Evolutionary conservation across 2,329 filamentous ascomycete genomes (phyloP), one percentile per base, ranked within the genome.

Genomic region (Arthrinium phaeospermum): DNA sequence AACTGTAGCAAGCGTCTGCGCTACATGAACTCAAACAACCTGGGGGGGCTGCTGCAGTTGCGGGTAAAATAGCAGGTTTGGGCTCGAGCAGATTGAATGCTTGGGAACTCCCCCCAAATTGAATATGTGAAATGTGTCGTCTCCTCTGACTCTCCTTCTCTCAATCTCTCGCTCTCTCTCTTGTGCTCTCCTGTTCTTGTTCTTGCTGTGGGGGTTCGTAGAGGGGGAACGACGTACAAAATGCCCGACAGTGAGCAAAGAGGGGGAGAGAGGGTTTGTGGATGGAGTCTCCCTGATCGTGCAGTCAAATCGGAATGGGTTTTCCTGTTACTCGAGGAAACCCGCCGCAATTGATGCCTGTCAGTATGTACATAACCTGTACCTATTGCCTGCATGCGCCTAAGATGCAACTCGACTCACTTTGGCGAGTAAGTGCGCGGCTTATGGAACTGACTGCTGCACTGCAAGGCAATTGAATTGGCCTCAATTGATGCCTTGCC

Each of bases 201-300:
- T 24, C 46, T 49, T 61, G 27, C 34, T 61, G 53, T 34, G 14
- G 53, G 53, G 53, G 53, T 37, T 61, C 30, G 30, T 61, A 37
- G 53, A 37, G 53, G 53, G 51, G 53, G 14, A 19, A 41, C 57
- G 41, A 41, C 57, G 57, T 64, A 64, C 19, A 22, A 41, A 64
- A 64, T 64, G 57, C 5, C 57, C 57, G 57, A 64, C 57, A 41
- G 30, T 41, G 57, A 64, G 57, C 57, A 64, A 64, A 64, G 57
- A 64, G 57, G 57, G 57, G 57, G 53, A 64, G 47, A 27, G 57
- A 64, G 57, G 57, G 57, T 64, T 64, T 64, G 57, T 64, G 34
- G 57, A 64, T 64, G 57, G 57, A 64, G 57, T 41, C 34, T 61
- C 53, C 53, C 19, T 61, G 53, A 61, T 61, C 53, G 30, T 37